phyloP scores from a whole-genome alignment of 208 protist genomes.

The Novymonas esmeraldas region DNA sequence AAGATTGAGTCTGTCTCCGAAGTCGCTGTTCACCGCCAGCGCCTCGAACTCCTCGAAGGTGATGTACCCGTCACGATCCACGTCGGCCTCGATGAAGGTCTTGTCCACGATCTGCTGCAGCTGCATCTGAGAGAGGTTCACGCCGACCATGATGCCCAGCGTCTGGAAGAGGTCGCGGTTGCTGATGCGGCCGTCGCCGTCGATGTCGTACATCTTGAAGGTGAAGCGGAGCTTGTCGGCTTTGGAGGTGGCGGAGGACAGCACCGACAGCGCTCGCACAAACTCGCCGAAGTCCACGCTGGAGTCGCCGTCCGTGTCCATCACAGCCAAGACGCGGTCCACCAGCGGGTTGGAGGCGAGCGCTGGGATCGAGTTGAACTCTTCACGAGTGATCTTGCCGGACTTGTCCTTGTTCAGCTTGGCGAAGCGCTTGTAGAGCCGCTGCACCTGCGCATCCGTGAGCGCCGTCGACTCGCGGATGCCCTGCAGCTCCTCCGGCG shows the following conservation, averaged over 20 bases:
- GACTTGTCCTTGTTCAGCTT: conserved; percentile 78
- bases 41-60: conserved; percentile 92
- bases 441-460: conserved; percentile 82
- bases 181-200: conserved; percentile 93
- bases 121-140: conserved; percentile 89
- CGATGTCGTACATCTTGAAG: conserved; percentile 96
- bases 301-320: conserved; percentile 75
- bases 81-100: conserved; percentile 94
- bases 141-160: conserved; percentile 94
- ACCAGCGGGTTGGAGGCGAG: conserved; percentile 88
- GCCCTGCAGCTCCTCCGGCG: conserved; percentile 59
- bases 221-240: conserved; percentile 88
- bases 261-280: conserved; percentile 79
- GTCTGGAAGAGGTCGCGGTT: conserved; percentile 93
- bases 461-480: conserved; percentile 75
- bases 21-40: conserved; percentile 68
- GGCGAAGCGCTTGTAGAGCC: conserved; percentile 85
- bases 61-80: conserved; percentile 92
- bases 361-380: conserved; percentile 73
- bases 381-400: conserved; percentile 68
- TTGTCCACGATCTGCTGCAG: conserved; percentile 96
- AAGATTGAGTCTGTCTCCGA: conserved; percentile 85
- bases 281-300: conserved; percentile 89
- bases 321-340: conserved; percentile 78
- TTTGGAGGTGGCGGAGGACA: conserved; percentile 75